Conservation (phyloP, 1,284 basidiomycete species). For the Meripilus lineatus region DNA sequence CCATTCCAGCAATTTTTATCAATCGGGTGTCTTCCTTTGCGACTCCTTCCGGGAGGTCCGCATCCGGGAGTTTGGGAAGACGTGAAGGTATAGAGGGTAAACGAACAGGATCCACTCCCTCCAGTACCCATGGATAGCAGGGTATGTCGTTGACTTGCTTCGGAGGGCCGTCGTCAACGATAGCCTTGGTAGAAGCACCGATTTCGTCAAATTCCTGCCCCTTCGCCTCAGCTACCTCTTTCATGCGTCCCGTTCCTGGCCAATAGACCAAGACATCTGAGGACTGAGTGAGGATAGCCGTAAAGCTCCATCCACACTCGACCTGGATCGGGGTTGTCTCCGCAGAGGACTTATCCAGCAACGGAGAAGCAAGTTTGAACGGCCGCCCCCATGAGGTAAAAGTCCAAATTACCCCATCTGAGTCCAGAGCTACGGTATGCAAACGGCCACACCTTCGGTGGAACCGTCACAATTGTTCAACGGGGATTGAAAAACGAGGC, state of each 20-base stretch:
- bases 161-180: not conserved
- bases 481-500: constrained; percentile 5
- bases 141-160: constrained; percentile 35
- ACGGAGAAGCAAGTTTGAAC: constrained; percentile 50
- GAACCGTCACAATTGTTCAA: constrained; percentile 5
- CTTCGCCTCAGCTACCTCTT: constrained; percentile 31
- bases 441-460: constrained; percentile 63
- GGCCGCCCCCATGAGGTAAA: constrained; percentile 73
- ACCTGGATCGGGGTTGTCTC: constrained; percentile 59
- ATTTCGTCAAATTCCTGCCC: constrained; percentile 42
- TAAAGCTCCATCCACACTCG: constrained; percentile 79
- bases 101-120: constrained; percentile 40
- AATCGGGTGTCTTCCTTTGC: constrained; percentile 40
- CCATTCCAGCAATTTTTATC: constrained; percentile 75
- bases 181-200: constrained; percentile 24
- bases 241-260: constrained; percentile 50
- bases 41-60: constrained; percentile 21
- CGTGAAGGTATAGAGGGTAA: constrained; percentile 33
- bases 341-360: constrained; percentile 38
- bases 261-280: constrained; percentile 77
- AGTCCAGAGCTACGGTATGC: constrained; percentile 65
- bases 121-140: constrained; percentile 56
- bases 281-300: constrained; percentile 60
- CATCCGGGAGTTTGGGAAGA: constrained; percentile 43
- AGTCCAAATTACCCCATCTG: constrained; percentile 57